phyloP scores from a whole-genome alignment of 2,329 filamentous ascomycete genomes.

The Zalaria obscura region DNA sequence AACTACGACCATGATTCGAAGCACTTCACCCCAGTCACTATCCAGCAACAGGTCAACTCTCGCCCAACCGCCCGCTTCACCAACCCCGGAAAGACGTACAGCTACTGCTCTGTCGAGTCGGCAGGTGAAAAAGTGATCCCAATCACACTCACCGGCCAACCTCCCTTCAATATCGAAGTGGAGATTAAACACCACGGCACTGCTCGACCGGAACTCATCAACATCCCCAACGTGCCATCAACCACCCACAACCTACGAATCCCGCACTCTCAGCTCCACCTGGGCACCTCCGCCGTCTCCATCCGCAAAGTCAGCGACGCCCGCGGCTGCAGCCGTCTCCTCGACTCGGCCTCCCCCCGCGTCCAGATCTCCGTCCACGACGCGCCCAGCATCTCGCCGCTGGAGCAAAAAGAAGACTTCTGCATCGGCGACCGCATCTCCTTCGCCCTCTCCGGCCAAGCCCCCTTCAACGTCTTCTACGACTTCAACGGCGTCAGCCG shows the following conservation, averaged over 20 bases:
- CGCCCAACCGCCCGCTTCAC: constrained; percentile 70
- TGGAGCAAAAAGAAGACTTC: constrained; percentile 75
- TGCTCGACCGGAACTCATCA: constrained; percentile 64
- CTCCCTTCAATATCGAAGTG: constrained; percentile 82
- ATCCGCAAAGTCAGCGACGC: constrained; percentile 84
- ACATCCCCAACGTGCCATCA: constrained; percentile 63
- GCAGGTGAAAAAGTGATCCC: constrained; percentile 71
- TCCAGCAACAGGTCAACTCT: constrained; percentile 74
- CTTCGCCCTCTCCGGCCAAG: constrained; percentile 78
- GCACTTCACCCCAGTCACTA: constrained; percentile 49
- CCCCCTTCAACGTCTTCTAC: constrained; percentile 88
- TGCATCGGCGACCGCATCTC: constrained; percentile 92
- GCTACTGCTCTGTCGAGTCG: constrained; percentile 80
- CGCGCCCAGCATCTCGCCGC: constrained; percentile 75
- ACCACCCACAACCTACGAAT: constrained; percentile 69
- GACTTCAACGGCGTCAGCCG: constrained; percentile 66
- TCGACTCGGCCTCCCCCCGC: constrained; percentile 49
- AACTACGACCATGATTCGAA: constrained; percentile 65
- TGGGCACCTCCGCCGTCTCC: constrained; percentile 78
- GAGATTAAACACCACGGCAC: constrained; percentile 86
- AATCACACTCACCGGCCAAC: constrained; percentile 64
- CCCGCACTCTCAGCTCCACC: constrained; percentile 67
- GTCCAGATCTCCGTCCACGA: constrained; percentile 90
- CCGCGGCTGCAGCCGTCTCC: constrained; percentile 70
- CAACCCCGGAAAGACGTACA: constrained; percentile 84